Conservation (phyloP, 768 basidiomycete genomes). For the Termitomyces titanicus region DNA sequence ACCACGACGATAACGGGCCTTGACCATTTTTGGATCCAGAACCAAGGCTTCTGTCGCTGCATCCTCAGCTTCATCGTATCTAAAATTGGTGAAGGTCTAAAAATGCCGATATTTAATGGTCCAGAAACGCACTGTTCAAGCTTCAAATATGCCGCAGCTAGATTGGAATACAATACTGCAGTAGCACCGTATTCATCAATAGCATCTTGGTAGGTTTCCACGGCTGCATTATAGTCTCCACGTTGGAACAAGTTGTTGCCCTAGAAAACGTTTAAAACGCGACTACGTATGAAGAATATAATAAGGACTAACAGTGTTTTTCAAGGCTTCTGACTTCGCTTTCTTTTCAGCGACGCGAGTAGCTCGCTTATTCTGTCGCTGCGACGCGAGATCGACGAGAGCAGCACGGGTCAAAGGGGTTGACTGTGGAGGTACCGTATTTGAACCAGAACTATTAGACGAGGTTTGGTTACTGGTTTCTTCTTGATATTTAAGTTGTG, state of each 20-base stretch:
- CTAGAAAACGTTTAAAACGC: constrained; percentile 12
- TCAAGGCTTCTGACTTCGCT: not conserved
- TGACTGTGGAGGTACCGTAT: not conserved
- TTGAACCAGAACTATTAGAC: not conserved
- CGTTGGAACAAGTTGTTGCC: constrained; percentile 29
- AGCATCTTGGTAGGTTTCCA: constrained; percentile 22
- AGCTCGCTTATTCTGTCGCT: constrained; percentile 7
- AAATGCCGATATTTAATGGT: not conserved
- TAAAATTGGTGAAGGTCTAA: constrained; percentile 9
- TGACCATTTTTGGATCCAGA: constrained; percentile 29
- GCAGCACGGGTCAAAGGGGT: constrained; percentile 3
- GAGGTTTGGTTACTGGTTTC: not conserved
- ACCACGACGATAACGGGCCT: constrained; percentile 37
- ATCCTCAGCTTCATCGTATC: constrained; percentile 36
- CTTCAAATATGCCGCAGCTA: constrained; percentile 34
- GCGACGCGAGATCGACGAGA: constrained; percentile 1
- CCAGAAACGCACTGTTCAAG: constrained; percentile 23
- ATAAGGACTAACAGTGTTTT: constrained; percentile 7
- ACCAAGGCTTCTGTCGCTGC: constrained; percentile 33
- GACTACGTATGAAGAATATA: not conserved
- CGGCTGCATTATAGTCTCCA: constrained; percentile 28
- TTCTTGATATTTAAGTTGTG: not conserved
- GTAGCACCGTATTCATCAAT: constrained; percentile 30
- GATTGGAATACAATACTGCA: constrained; percentile 29
- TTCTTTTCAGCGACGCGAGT: constrained; percentile 4